Conservation (phyloP, 140 eudicot genomes). For the Cichorium intybus region DNA sequence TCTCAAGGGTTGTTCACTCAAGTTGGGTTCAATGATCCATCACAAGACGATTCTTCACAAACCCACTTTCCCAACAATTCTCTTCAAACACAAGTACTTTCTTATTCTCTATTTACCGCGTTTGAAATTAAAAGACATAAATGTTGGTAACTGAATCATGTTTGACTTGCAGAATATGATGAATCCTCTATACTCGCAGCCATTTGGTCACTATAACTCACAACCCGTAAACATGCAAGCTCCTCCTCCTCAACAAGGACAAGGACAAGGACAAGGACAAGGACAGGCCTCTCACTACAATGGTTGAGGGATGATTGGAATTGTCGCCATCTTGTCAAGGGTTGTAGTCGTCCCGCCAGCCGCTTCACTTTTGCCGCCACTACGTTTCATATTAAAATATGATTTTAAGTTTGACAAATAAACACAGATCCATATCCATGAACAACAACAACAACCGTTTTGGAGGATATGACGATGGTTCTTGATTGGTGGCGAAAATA, state of each 20-base stretch:
- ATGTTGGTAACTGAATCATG: no score
- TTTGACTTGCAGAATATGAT: constrained; percentile 71
- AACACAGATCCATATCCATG: not conserved
- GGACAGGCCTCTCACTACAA: constrained; percentile 65
- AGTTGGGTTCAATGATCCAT: constrained; percentile 72
- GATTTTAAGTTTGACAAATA: constrained; percentile 1
- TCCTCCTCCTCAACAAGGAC: constrained; percentile 40
- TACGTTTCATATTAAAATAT: not conserved
- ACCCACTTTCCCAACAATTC: not conserved
- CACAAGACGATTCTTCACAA: constrained; percentile 88
- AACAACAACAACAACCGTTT: not conserved
- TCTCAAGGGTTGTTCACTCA: constrained; percentile 98
- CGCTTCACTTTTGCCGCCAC: constrained; percentile 46
- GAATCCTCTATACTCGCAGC: constrained; percentile 94
- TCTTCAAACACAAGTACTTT: constrained; percentile 70
- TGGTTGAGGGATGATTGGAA: constrained; percentile 38
- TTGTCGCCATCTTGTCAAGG: not conserved
- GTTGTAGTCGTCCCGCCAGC: constrained; percentile 24
- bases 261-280: constrained; percentile 31
- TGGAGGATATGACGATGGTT: constrained; percentile 11
- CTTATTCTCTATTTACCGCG: not conserved
- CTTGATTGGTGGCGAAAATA: constrained; percentile 5
- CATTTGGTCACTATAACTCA: constrained; percentile 73
- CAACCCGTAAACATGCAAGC: constrained; percentile 68
- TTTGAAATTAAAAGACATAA: no score